These are phyloP conservation scores for Xylariales sp. DNA, from an alignment of 2,329 filamentous ascomycete genomes.

Conservation along the genomic window DNA sequence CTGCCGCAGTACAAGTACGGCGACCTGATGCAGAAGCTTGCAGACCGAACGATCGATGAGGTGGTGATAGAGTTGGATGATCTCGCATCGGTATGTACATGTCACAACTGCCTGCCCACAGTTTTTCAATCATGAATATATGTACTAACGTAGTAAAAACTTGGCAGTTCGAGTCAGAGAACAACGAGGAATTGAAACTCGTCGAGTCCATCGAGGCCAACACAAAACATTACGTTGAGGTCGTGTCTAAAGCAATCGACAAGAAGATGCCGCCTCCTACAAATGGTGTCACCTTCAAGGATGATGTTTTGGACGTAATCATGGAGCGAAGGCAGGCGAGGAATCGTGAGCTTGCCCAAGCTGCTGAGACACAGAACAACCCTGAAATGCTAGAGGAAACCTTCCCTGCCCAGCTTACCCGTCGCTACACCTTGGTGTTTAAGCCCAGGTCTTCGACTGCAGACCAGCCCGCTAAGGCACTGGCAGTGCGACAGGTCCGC, in stretches of 20 bases:
- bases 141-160: too few species aligned
- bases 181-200: constrained; percentile 65
- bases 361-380: constrained; percentile 63
- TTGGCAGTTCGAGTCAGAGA: constrained; percentile 72
- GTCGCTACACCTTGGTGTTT: constrained; percentile 93
- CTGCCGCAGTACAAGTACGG: constrained; percentile 80
- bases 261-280: constrained; percentile 76
- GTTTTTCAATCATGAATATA: background rate
- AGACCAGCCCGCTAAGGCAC: constrained; percentile 56
- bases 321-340: constrained; percentile 86
- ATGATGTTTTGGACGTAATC: constrained; percentile 94
- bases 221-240: constrained; percentile 91
- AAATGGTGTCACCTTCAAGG: constrained; percentile 85
- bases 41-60: constrained; percentile 73
- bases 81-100: constrained; percentile 64
- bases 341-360: constrained; percentile 70
- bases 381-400: constrained; percentile 65
- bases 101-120: constrained; percentile 9
- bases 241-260: constrained; percentile 85
- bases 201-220: constrained; percentile 85
- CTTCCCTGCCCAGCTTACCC: constrained; percentile 87
- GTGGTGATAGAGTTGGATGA: constrained; percentile 89
- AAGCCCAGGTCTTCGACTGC: constrained; percentile 77
- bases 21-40: constrained; percentile 79
- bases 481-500: constrained; percentile 90